Conservation (phyloP, 2,329 filamentous ascomycete genomes). For the Monosporascus cannonballus region DNA sequence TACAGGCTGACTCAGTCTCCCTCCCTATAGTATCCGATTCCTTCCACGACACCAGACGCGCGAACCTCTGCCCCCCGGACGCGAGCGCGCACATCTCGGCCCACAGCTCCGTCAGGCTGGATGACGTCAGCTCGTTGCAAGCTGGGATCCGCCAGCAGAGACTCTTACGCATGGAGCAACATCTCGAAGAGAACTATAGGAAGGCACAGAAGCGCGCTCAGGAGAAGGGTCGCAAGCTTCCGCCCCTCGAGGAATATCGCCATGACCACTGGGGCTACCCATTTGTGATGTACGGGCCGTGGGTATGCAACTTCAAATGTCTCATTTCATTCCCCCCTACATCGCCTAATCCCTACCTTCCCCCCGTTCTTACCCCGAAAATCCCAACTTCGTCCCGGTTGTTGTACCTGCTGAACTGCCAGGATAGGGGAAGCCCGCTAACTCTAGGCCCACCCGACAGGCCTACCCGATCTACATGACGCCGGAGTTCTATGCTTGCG, state of each 20-base stretch:
- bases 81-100: constrained; percentile 65
- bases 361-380: neutral
- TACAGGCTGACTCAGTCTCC: no score
- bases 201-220: constrained; percentile 44
- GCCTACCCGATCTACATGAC: constrained; percentile 29
- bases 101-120: constrained; percentile 57
- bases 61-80: constrained; percentile 44
- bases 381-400: neutral
- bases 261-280: constrained; percentile 46
- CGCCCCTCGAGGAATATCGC: constrained; percentile 43
- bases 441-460: neutral
- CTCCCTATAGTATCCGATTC: constrained; percentile 29
- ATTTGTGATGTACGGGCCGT: constrained; percentile 37
- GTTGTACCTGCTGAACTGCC: neutral
- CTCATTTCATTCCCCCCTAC: no score
- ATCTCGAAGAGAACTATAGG: constrained; percentile 50
- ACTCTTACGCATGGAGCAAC: constrained; percentile 22
- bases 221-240: constrained; percentile 42
- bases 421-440: neutral
- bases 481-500: constrained; percentile 39
- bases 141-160: constrained; percentile 32
- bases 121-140: constrained; percentile 16
- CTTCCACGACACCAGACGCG: constrained; percentile 43
- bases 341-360: neutral
- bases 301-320: neutral